Base-by-base conservation (phyloP, 148 eudicot genomes). In the Rhododendron ovatum region DNA sequence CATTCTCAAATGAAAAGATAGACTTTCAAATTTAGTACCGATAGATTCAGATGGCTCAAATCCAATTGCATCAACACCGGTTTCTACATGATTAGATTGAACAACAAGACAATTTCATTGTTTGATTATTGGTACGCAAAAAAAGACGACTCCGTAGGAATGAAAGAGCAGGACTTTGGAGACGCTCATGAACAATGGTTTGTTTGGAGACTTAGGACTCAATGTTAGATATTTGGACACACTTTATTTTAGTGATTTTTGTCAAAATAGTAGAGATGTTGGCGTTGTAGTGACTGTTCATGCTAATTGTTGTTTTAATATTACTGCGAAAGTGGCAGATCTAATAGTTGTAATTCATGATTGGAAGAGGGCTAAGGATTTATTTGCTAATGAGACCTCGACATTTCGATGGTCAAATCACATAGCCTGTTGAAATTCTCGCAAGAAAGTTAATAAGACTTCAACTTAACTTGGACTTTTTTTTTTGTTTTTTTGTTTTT, bases 81-180 rank as follows among this genome's bases (percentile, higher is more conserved):
- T 0, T 96, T 96, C 84, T 93, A 95, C 90, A 88, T 88, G 53
- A 89, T 93, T 17, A 87, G 88, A 81, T 95, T 96, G 6, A 96
- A 90, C 92, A 88, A 91, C 63, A 91, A 88, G 26, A 95, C 98
- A 48, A 90, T 93, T 2, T 28, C 92, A 0, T 74, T 95, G 59
- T 93, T 92, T 82, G 78, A 94, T 9, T 84, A 82, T 45, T 96
- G 98, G 98, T 94, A 96, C 26, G 89, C 17, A 0, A 51, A 33
- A 15, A 95, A 92, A 88, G 88, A 95, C 30, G 91, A 86, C 73
- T 90, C 92, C 0, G 87, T 85, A 0, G 93, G 94, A 0, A 17
- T 81, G 71, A 96, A 96, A 81, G 99, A 96, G 53, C 99, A 96
- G 86, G 95, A 94, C 47, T 35, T 80, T 96, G 45, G 85, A 80